Conservation (phyloP, 1,284 basidiomycete species). For the Ustilago curta region DNA sequence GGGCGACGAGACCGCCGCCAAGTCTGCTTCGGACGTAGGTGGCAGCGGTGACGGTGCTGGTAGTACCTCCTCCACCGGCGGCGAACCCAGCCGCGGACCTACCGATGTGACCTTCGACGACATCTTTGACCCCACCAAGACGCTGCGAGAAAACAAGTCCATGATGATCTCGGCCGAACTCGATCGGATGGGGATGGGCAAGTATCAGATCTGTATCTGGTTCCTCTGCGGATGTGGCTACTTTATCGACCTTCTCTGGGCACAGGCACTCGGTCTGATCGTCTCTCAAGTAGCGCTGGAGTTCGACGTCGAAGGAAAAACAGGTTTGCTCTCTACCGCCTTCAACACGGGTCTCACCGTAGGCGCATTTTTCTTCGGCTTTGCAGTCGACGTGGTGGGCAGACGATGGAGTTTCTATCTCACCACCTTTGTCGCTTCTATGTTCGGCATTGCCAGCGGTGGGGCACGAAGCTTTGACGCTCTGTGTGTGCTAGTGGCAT, state of each 20-base stretch:
- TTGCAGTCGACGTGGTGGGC: conserved; percentile 63
- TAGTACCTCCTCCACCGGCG: neutral
- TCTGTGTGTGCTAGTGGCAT: conserved; percentile 52
- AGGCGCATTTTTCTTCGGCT: conserved; percentile 64
- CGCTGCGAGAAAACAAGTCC: conserved; percentile 57
- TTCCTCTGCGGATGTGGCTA: conserved; percentile 62
- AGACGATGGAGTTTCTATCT: conserved; percentile 62
- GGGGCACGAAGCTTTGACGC: conserved; percentile 53
- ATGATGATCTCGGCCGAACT: conserved; percentile 57
- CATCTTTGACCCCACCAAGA: conserved; percentile 54
- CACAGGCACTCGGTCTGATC: conserved; percentile 61
- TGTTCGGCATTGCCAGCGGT: conserved; percentile 59
- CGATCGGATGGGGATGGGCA: conserved; percentile 61
- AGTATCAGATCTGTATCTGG: conserved; percentile 61
- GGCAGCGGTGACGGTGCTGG: neutral
- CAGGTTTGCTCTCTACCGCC: conserved; percentile 53
- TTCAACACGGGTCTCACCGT: conserved; percentile 62
- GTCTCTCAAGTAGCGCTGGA: conserved; percentile 52
- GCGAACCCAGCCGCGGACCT: conserved; percentile 9
- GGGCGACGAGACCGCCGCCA: conserved; percentile 28
- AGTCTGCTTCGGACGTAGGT: neutral
- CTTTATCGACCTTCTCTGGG: conserved; percentile 66
- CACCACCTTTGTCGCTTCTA: conserved; percentile 57
- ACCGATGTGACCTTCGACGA: conserved; percentile 38
- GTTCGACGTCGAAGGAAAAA: conserved; percentile 45